These are phyloP conservation scores for Aspergillus hancockii DNA, from an alignment of 495 filamentous ascomycete genomes.

Conservation along the genomic window DNA sequence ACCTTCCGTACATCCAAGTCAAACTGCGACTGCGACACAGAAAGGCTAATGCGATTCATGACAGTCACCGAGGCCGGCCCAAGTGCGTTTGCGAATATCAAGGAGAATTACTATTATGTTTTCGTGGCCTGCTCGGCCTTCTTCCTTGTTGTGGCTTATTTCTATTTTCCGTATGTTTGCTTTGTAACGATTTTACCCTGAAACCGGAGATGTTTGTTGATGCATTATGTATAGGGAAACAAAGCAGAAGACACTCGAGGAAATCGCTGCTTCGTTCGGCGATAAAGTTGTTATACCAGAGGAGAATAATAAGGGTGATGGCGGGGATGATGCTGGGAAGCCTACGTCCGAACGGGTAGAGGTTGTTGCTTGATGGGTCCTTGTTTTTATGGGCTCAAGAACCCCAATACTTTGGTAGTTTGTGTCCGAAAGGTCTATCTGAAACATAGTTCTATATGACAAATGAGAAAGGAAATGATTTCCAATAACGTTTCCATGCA, in stretches of 20 bases:
- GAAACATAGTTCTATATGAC: no score
- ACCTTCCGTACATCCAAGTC: not conserved
- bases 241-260: conserved; percentile 57
- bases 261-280: conserved; percentile 58
- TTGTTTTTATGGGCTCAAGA: not conserved
- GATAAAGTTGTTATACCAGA: conserved; percentile 52
- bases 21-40: no score
- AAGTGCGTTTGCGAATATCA: conserved; percentile 58
- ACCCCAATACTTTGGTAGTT: not conserved
- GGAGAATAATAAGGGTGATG: not conserved
- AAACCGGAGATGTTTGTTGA: not conserved
- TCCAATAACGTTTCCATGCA: no score
- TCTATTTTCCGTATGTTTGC: conserved; percentile 52
- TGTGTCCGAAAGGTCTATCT: no score
- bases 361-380: conserved; percentile 2
- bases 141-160: conserved; percentile 52
- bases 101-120: conserved; percentile 63
- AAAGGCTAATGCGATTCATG: not conserved
- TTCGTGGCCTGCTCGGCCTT: conserved; percentile 54
- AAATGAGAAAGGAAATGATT: no score
- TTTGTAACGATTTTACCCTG: not conserved
- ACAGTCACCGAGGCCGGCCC: conserved; percentile 58
- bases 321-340: conserved; percentile 21
- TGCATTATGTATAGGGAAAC: conserved; percentile 41
- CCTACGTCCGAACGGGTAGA: conserved; percentile 18